These are phyloP conservation scores for Jimgerdemannia lactiflua DNA, from an alignment of 192 early-diverging fungal species.

Conservation along the genomic window DNA sequence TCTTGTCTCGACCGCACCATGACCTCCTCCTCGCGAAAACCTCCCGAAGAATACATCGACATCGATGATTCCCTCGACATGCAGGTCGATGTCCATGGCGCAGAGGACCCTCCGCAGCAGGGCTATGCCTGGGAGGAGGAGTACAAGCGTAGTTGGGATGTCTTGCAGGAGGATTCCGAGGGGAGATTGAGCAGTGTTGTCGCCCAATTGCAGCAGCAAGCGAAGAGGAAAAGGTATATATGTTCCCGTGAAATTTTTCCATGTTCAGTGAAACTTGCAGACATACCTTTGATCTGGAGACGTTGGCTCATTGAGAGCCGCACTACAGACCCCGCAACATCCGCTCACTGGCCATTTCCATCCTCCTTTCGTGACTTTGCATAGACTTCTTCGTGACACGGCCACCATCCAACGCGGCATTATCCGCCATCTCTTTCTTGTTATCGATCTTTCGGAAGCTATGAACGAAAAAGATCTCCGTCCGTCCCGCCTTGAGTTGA, in stretches of 20 bases:
- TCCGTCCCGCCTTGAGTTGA: conserved; percentile 78
- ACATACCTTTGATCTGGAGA: neutral
- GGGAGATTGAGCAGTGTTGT: conserved; percentile 80
- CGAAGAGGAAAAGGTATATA: conserved; percentile 58
- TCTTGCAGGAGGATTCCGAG: conserved; percentile 82
- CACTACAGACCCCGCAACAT: neutral
- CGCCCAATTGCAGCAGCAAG: conserved; percentile 65
- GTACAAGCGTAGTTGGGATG: conserved; percentile 97
- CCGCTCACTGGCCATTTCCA: neutral
- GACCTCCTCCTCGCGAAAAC: neutral
- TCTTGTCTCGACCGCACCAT: neutral
- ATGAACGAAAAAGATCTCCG: conserved; percentile 86
- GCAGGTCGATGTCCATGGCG: conserved; percentile 17
- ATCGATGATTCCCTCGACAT: conserved; percentile 49
- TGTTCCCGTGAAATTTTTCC: neutral
- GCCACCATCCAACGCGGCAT: conserved; percentile 75
- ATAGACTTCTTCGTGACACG: conserved; percentile 62
- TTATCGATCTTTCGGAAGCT: conserved; percentile 79
- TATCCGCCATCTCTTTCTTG: conserved; percentile 77
- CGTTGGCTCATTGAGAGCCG: conserved; percentile 15
- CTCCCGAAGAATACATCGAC: conserved; percentile 49
- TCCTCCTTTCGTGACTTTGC: neutral
- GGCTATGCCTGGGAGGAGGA: conserved; percentile 95
- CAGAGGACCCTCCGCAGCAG: conserved; percentile 35
- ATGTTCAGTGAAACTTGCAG: too few species aligned